These are phyloP conservation scores for Boeremia lycopersici DNA, from an alignment of 2,329 filamentous ascomycete genomes.

Conservation along the genomic window DNA sequence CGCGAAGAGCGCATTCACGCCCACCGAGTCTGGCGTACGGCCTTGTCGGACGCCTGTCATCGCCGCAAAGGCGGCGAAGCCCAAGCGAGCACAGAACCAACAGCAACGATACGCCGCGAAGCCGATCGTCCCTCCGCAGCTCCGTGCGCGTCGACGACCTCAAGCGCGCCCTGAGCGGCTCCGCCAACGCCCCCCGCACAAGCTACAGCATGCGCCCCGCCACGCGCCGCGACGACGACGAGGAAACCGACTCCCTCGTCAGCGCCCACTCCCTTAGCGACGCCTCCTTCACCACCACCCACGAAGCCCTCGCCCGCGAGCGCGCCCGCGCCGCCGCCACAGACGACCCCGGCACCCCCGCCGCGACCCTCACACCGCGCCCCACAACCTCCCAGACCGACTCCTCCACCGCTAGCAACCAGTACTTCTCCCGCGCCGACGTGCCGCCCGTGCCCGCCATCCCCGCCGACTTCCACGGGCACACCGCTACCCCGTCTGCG, in stretches of 20 bases:
- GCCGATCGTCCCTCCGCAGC: conserved; percentile 45
- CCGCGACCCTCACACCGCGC: conserved; percentile 31
- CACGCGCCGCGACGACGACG: conserved; percentile 39
- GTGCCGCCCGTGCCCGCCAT: conserved; percentile 45
- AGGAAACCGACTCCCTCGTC: conserved; percentile 69
- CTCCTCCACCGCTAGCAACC: conserved; percentile 4
- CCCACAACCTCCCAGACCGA: conserved; percentile 23
- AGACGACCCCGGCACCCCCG: conserved; percentile 28
- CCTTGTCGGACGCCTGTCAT: conserved; percentile 39
- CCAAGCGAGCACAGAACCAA: conserved; percentile 20
- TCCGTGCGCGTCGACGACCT: conserved; percentile 54
- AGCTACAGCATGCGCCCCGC: conserved; percentile 36
- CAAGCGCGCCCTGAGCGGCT: conserved; percentile 52
- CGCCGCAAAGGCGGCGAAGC: conserved; percentile 37
- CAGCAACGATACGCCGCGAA: conserved; percentile 39
- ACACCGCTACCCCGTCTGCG: conserved; percentile 12
- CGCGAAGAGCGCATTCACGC: conserved; percentile 39
- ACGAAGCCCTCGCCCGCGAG: conserved; percentile 17
- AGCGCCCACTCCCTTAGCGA: conserved; percentile 75
- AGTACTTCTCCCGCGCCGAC: conserved; percentile 15
- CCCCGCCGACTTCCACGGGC: conserved; percentile 34
- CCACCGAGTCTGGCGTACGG: conserved; percentile 44
- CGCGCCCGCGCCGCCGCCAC: background rate
- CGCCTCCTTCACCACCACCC: conserved; percentile 54
- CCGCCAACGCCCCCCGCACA: conserved; percentile 34